Conservation (phyloP, 2,329 filamentous ascomycete genomes). For the Aspergillus sojae region DNA sequence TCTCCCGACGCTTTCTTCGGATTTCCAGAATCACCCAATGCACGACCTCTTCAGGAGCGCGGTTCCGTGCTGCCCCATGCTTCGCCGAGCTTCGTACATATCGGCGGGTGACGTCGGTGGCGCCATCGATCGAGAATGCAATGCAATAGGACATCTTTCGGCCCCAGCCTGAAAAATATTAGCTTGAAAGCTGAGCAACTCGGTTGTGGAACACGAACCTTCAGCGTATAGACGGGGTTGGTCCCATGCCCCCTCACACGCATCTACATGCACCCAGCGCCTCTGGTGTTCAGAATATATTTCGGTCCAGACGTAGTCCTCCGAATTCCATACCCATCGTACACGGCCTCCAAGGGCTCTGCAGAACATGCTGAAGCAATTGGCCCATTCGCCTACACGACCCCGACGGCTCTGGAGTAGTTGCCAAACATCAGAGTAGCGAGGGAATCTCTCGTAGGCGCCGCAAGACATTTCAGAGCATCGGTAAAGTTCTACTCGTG, state of each 20-base stretch:
- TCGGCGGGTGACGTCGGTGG: constrained; percentile 67
- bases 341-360: constrained; percentile 87
- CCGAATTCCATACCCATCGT: constrained; percentile 97
- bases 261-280: constrained; percentile 95
- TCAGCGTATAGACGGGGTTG: constrained; percentile 89
- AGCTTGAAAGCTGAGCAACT: background rate
- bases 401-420: constrained; percentile 83
- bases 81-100: constrained; percentile 59
- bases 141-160: constrained; percentile 98
- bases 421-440: constrained; percentile 94
- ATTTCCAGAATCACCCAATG: constrained; percentile 93
- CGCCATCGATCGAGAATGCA: constrained; percentile 89
- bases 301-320: constrained; percentile 97
- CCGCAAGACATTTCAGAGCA: constrained; percentile 78
- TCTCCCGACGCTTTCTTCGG: constrained; percentile 76
- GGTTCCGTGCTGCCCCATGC: constrained; percentile 71
- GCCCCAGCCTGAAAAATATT: constrained; percentile 67
- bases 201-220: constrained; percentile 43
- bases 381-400: constrained; percentile 93
- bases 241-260: constrained; percentile 94
- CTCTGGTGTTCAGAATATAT: constrained; percentile 92
- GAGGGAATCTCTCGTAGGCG: constrained; percentile 83
- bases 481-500: constrained; percentile 84
- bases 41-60: constrained; percentile 85
- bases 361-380: constrained; percentile 98